Evolutionary conservation across 2,329 filamentous ascomycete species (phyloP), one percentile per base, ranked within the genome.

Genomic region (Elsinoe arachidis): DNA sequence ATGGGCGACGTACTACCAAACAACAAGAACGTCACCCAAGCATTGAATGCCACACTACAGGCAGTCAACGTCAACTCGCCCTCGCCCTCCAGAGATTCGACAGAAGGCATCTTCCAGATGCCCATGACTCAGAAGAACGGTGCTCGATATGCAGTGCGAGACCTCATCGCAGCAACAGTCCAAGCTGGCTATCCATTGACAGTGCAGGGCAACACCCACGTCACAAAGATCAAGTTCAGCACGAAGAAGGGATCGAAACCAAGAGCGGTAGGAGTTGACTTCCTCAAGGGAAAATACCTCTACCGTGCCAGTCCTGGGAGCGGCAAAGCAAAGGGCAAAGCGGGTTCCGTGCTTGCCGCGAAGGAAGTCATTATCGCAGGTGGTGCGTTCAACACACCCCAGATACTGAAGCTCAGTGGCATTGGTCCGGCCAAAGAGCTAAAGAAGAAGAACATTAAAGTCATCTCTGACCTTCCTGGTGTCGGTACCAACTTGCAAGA

Each of bases 401-500:
- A 87, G 67, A 69, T 87, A 2, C 78, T 87, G 11, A 81, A 84
- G 70, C 76, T 86, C 1, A 80, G 75, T 53, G 84, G 84, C n/a
- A 76, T 87, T 35, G 84, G 84, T 0, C 81, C 82, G 0, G 64
- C 68, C 11, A 65, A 70, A 0, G 78, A 83, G 62, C 75, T 87
- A 3, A 61, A 74, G 15, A 71, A 73, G 55, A 76, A 80, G 63
- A 69, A 73, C n/a, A 85, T 86, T 60, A 64, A 73, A 1, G 69
- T 80, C 1, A 62, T 84, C 17, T 72, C 77, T 3, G 75, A 85
- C 60, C 78, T 81, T 0, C 78, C 79, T 1, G 81, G 84, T 44
- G 83, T 88, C 2, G 84, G 84, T 4, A 78, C 77, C 58, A 84
- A 86, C 69, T 73, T 87, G 3, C 74, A 83, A 58, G 83, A 87